Evolutionary conservation across 257 asterid species (phyloP).

Genomic region (Jacaranda mimosifolia): DNA sequence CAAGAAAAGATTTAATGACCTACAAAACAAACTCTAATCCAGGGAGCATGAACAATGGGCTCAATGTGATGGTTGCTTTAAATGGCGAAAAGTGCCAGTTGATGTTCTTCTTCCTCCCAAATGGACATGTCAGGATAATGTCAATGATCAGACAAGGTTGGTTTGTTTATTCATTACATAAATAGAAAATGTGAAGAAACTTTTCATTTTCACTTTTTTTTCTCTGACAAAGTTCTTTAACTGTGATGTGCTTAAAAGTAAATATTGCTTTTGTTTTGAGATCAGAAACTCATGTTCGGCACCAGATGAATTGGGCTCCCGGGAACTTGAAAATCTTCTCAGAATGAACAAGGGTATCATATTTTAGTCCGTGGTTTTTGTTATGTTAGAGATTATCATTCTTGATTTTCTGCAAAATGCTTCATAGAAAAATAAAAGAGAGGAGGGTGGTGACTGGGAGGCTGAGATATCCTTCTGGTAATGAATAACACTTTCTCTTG

Average conservation of each 20-base stretch:
- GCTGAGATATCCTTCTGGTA: too few species aligned
- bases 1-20: slow-evolving; percentile 10
- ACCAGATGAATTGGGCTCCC: slow-evolving; percentile 72
- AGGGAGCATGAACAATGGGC: slow-evolving; percentile 97
- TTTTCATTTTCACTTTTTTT: background rate
- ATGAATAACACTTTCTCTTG: too few species aligned
- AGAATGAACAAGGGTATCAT: slow-evolving; percentile 73
- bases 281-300: slow-evolving; percentile 81
- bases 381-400: slow-evolving; percentile 9
- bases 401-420: background rate
- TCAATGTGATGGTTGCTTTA: slow-evolving; percentile 88
- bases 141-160: slow-evolving; percentile 63
- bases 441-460: too few species aligned
- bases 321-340: slow-evolving; percentile 82
- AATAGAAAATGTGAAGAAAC: background rate
- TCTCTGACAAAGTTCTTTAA: slow-evolving; percentile 3
- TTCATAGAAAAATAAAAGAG: too few species aligned
- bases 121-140: slow-evolving; percentile 87
- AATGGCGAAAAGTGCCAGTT: slow-evolving; percentile 81
- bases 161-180: slow-evolving; percentile 21
- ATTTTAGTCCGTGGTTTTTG: slow-evolving; percentile 19
- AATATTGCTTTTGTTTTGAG: slow-evolving; percentile 34
- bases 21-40: slow-evolving; percentile 27
- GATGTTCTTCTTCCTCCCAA: slow-evolving; percentile 85
- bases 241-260: slow-evolving; percentile 7